phyloP scores from a whole-genome alignment of 352 stramenopile genomes.

The Pythium brachiatum region DNA sequence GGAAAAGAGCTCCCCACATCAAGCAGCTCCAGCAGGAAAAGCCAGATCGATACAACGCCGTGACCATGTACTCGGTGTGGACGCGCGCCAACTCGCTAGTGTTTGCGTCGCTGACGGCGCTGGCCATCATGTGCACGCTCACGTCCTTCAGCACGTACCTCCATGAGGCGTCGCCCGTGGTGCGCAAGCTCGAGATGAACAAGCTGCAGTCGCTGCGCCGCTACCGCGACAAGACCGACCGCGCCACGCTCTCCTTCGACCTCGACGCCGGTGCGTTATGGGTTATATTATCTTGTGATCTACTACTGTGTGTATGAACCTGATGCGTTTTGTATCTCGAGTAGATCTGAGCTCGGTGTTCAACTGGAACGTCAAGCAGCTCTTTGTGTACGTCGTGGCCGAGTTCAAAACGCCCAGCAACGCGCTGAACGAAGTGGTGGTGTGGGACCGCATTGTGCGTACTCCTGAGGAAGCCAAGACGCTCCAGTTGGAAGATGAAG shows the following conservation, averaged over 20 bases:
- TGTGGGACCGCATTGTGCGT: conserved; percentile 85
- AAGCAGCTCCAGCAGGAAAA: not conserved
- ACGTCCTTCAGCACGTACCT: conserved; percentile 72
- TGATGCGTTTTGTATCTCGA: not conserved
- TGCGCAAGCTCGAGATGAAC: conserved; percentile 59
- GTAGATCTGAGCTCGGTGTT: conserved; percentile 82
- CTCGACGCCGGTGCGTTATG: conserved; percentile 67
- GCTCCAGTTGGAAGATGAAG: conserved; percentile 59
- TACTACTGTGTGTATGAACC: not conserved
- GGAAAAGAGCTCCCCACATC: conserved; percentile 3
- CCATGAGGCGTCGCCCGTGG: conserved; percentile 54
- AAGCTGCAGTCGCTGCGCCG: conserved; percentile 79
- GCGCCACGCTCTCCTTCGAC: conserved; percentile 80
- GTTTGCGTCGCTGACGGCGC: conserved; percentile 74
- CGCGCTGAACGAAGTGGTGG: conserved; percentile 71
- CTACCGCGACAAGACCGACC: conserved; percentile 77
- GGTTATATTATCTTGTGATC: too few relatives aligned
- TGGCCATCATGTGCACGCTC: conserved; percentile 71
- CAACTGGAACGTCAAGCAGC: conserved; percentile 90
- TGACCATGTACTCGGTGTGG: conserved; percentile 82
- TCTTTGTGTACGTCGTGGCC: conserved; percentile 87
- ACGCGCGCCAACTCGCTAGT: conserved; percentile 82
- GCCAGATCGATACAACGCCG: not conserved
- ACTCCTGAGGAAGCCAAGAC: conserved; percentile 45
- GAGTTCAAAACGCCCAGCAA: conserved; percentile 75